A percentile compares a stretch with the other conserved stretches of the same genome.
Evolutionary conservation across 306 rosid species (phyloP).

Genomic region (Lithocarpus polystachyus): DNA sequence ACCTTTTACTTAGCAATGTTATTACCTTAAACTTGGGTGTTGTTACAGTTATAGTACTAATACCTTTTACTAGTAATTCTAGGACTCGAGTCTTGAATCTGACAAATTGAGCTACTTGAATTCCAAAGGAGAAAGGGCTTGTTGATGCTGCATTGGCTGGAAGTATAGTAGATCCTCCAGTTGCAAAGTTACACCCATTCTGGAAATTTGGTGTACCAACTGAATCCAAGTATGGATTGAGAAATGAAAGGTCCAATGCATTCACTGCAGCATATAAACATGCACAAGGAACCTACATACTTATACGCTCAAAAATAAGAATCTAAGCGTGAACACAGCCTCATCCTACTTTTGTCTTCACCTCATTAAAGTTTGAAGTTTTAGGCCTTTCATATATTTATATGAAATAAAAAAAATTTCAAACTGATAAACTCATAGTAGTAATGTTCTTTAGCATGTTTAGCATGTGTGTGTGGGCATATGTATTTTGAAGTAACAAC

Average conservation of each 20-base stretch:
- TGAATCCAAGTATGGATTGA: slow-evolving; percentile 45
- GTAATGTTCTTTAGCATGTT: no score
- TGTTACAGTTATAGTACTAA: not conserved
- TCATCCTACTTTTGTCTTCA: no score
- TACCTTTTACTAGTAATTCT: slow-evolving; percentile 29
- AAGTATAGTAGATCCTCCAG: slow-evolving; percentile 35
- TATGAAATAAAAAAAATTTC: no score
- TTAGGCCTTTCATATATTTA: not conserved
- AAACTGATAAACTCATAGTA: no score
- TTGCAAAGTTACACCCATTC: slow-evolving; percentile 39
- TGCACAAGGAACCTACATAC: not conserved
- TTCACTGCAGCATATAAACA: slow-evolving; percentile 18
- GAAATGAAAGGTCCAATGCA: slow-evolving; percentile 23
- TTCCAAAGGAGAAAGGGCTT: slow-evolving; percentile 33
- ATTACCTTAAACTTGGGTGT: not conserved
- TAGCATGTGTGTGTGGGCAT: no score
- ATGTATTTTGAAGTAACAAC: no score
- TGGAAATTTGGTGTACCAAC: slow-evolving; percentile 40
- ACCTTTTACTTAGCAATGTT: not conserved
- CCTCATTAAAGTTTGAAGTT: not conserved
- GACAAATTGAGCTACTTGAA: slow-evolving; percentile 32
- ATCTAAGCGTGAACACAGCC: no score
- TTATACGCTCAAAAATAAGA: not conserved
- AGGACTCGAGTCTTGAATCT: slow-evolving; percentile 31
- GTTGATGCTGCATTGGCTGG: slow-evolving; percentile 31